Evolutionary conservation across 768 basidiomycete genomes (phyloP).

Genomic region (Rossbeevera mucosa): DNA sequence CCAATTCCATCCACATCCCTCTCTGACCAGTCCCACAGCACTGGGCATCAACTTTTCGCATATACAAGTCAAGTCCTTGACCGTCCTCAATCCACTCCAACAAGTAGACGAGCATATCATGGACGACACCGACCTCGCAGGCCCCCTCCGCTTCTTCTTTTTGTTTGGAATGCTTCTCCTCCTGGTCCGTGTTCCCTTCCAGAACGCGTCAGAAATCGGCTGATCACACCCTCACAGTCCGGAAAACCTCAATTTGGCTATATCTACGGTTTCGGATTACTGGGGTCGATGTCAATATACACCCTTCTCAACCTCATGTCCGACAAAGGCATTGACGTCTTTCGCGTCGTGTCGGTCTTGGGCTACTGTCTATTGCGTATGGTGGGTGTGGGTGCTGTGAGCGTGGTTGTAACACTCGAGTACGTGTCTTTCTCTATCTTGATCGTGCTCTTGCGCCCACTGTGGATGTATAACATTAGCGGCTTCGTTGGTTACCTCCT

Average conservation of each 20-base stretch:
- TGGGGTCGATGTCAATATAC: conserved; percentile 90
- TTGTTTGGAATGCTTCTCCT: conserved; percentile 91
- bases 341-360: conserved; percentile 89
- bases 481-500: conserved; percentile 83
- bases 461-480: conserved; percentile 35
- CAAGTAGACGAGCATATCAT: conserved; percentile 87
- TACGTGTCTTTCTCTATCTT: conserved; percentile 38
- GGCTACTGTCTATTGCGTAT: conserved; percentile 97
- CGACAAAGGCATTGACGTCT: conserved; percentile 89
- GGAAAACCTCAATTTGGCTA: conserved; percentile 99
- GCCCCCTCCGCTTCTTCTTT: conserved; percentile 92
- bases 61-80: conserved; percentile 89
- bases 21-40: conserved; percentile 45
- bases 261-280: conserved; percentile 96
- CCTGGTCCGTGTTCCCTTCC: conserved; percentile 55
- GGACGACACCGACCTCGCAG: conserved; percentile 98
- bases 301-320: conserved; percentile 96
- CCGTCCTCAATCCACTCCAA: conserved; percentile 89
- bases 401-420: conserved; percentile 86
- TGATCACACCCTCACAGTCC: conserved; percentile 50
- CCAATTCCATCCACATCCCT: not conserved
- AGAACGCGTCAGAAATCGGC: not conserved
- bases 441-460: conserved; percentile 6
- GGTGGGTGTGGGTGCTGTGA: conserved; percentile 88
- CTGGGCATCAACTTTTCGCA: conserved; percentile 97